Percentiles rank a stretch among this genome's conserved stretches.
Conservation (phyloP, 2,329 filamentous ascomycete species). For the Hyphodiscus sp. region DNA sequence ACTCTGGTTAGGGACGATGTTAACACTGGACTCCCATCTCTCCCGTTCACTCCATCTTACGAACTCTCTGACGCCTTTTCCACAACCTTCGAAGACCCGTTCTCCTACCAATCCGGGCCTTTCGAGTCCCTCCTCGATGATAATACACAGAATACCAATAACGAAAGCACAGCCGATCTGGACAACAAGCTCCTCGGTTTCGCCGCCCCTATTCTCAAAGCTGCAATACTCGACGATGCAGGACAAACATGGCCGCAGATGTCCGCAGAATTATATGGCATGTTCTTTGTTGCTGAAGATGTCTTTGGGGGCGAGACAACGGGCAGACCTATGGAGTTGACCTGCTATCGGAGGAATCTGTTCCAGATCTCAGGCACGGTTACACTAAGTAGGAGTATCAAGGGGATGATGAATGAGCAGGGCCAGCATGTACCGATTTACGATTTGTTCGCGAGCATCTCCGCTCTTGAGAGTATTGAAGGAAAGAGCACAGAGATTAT, state of each 20-base stretch:
- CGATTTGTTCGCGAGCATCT: constrained; percentile 74
- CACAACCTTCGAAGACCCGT: constrained; percentile 60
- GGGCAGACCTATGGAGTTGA: constrained; percentile 69
- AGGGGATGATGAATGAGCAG: constrained; percentile 70
- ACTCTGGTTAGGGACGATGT: constrained; percentile 34
- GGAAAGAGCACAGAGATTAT: constrained; percentile 91
- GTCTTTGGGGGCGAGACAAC: constrained; percentile 50
- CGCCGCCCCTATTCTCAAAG: constrained; percentile 54
- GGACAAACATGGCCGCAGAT: constrained; percentile 60
- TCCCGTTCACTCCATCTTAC: constrained; percentile 53
- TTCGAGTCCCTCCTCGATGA: constrained; percentile 35
- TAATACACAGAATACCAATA: constrained; percentile 15
- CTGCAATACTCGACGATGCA: constrained; percentile 58
- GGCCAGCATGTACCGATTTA: constrained; percentile 71
- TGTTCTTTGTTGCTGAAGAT: constrained; percentile 79
- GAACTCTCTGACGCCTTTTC: constrained; percentile 54
- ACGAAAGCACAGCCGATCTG: constrained; percentile 35
- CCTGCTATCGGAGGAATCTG: constrained; percentile 89
- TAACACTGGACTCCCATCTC: constrained; percentile 30
- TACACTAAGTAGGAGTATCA: constrained; percentile 64
- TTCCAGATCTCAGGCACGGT: constrained; percentile 92
- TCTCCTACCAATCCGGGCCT: constrained; percentile 45
- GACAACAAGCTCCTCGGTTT: constrained; percentile 72
- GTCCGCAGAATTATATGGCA: constrained; percentile 73
- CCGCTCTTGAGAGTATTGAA: constrained; percentile 86